Evolutionary conservation across 2,329 filamentous ascomycete genomes (phyloP), one percentile per base, ranked within the genome.

Genomic region (Clonostachys chloroleuca): DNA sequence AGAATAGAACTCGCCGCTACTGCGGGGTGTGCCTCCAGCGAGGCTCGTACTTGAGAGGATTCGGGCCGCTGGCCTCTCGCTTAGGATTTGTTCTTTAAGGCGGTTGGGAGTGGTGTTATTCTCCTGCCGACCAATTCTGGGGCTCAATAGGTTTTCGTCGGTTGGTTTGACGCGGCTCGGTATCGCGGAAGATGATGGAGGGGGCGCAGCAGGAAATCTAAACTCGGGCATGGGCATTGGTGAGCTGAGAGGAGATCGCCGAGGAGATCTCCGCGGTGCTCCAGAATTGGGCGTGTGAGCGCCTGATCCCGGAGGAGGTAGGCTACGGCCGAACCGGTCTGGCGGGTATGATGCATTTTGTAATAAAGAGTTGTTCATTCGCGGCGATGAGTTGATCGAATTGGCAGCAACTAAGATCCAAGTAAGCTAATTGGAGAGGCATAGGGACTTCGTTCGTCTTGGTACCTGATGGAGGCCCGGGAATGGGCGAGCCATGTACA

Each of bases 1-100:
- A 1, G 92, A 92, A 65, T 96, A 97, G 58, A 97, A 95, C 59
- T 99, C 94, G 46, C 87, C 88, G 62, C 94, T 99, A 53, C 89
- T 96, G 56, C 94, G 78, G 20, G 90, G 91, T 30, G 92, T 97
- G 5, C 81, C 85, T 46, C 81, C 82, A 50, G 59, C 80, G 54
- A 87, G 74, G 56, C 89, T 95, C 14, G 86, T 85, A 34, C 87
- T 85, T 4, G 91, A 89, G 46, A 95, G 74, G 45, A 95, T 83
- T 44, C 86, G 75, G 6, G 85, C 79, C 16, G 82, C 75, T 1
- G 84, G 81, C 20, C 24, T 30, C 24, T 30, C 24, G 8, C 24
- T 30, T 30, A 30, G 24, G 8, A 30, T 78, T 73, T 13, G 76
- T 69, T 56, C 74, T 79, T 57, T 83, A 87, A 36, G 71, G 48